Percentiles rank a stretch among this genome's conserved stretches.
Conservation (phyloP, 2,329 filamentous ascomycete genomes). For the Cytospora schulzeri region DNA sequence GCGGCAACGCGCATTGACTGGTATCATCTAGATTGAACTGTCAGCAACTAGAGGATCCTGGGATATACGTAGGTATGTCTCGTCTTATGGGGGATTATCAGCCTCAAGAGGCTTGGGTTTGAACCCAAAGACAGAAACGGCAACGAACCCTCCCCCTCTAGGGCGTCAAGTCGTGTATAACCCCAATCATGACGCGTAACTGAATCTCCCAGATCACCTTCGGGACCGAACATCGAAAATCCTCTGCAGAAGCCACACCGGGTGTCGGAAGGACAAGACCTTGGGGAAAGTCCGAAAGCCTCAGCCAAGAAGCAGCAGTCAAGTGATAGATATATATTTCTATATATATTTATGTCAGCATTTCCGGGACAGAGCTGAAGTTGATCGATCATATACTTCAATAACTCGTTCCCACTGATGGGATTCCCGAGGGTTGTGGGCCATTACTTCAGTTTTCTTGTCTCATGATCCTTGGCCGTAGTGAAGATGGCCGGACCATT, state of each 20-base stretch:
- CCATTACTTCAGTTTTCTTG: background rate
- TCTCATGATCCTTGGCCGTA: no score
- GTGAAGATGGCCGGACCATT: background rate
- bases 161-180: background rate
- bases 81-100: background rate
- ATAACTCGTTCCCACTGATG: background rate
- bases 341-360: constrained; percentile 9
- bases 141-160: background rate
- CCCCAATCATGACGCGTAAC: constrained; percentile 2
- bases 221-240: constrained; percentile 19
- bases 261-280: constrained; percentile 21
- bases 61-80: background rate
- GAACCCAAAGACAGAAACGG: background rate
- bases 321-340: background rate
- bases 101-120: background rate
- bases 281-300: constrained; percentile 35
- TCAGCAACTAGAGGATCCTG: constrained; percentile 11
- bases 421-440: background rate
- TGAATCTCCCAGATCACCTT: background rate
- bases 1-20: constrained; percentile 2
- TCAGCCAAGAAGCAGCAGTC: background rate
- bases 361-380: background rate
- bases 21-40: background rate
- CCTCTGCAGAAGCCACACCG: background rate
- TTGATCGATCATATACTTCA: background rate